Percentiles rank a stretch among this genome's conserved stretches.
Conservation (phyloP, 441 rosid genomes). For the Pelargonium myrrhifolium region DNA sequence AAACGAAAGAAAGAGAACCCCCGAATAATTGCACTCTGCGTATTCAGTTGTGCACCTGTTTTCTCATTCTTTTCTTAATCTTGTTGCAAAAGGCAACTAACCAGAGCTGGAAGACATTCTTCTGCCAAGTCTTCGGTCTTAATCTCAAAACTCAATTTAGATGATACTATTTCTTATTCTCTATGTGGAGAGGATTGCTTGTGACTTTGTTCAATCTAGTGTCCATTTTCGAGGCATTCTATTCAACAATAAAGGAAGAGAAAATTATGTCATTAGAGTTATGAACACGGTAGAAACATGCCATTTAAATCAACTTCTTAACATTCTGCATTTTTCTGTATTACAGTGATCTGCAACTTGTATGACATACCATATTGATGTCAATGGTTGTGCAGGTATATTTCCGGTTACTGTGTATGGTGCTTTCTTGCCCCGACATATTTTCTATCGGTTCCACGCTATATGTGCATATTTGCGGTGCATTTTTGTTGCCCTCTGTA, state of each 20-base stretch:
- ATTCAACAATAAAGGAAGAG: not conserved
- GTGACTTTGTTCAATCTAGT: not conserved
- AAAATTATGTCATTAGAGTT: not conserved
- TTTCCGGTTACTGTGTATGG: conserved; percentile 79
- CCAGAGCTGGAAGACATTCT: not conserved
- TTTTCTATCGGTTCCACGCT: conserved; percentile 79
- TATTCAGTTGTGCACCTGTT: not conserved
- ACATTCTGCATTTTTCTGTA: not conserved
- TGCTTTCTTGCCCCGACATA: conserved; percentile 71
- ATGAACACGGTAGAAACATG: not conserved
- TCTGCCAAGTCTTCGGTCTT: not conserved
- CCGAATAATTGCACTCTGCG: not conserved
- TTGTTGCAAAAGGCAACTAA: too few species aligned
- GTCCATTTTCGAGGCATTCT: not conserved
- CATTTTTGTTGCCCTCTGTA: conserved; percentile 69
- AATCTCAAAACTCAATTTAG: not conserved
- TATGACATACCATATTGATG: conserved; percentile 3
- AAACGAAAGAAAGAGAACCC: not conserved
- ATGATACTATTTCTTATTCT: not conserved
- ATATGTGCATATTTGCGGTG: conserved; percentile 79
- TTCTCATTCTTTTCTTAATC: not conserved
- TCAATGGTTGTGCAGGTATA: conserved; percentile 37
- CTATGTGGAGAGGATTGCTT: not conserved
- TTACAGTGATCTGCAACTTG: conserved; percentile 3
- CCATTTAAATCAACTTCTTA: not conserved